phyloP scores from a whole-genome alignment of 2,329 filamentous ascomycete genomes.

The Penicillium sp. region DNA sequence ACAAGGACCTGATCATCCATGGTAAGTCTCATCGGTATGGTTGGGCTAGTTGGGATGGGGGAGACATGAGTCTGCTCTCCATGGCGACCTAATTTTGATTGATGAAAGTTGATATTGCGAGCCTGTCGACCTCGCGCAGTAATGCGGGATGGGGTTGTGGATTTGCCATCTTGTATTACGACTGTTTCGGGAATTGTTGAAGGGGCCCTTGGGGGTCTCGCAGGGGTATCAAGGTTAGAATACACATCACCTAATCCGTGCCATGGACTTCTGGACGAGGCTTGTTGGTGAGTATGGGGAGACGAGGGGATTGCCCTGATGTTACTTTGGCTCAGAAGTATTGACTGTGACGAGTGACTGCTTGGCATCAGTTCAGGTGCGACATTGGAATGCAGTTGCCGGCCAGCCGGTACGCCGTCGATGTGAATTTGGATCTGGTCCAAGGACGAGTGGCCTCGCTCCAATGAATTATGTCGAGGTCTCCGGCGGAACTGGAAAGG shows the following conservation, averaged over 20 bases:
- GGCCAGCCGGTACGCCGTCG: conserved; percentile 24
- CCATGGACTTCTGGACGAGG: neutral
- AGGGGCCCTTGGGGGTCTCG: neutral
- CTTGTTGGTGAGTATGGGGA: neutral
- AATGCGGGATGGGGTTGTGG: neutral
- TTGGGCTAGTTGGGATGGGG: neutral
- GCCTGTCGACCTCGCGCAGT: neutral
- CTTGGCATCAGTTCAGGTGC: conserved; percentile 1
- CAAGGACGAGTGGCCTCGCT: conserved; percentile 7
- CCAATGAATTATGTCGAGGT: neutral
- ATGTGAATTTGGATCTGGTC: conserved; percentile 28
- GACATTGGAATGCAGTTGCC: conserved; percentile 2
- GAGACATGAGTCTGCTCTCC: neutral
- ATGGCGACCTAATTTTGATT: neutral
- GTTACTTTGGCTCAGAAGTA: conserved; percentile 37
- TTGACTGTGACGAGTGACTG: conserved; percentile 37
- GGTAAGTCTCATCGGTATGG: conserved; percentile 21
- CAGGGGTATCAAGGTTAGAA: neutral
- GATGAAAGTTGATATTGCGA: neutral
- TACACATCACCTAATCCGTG: neutral
- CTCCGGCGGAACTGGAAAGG: conserved; percentile 4
- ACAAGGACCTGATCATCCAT: conserved; percentile 33
- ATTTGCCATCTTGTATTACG: neutral
- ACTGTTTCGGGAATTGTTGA: conserved; percentile 1
- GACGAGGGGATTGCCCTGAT: neutral